Percentiles rank a stretch among this genome's conserved stretches.
Conservation (phyloP, 2,329 filamentous ascomycete genomes). For the Magnaporthiopsis rhizophila region DNA sequence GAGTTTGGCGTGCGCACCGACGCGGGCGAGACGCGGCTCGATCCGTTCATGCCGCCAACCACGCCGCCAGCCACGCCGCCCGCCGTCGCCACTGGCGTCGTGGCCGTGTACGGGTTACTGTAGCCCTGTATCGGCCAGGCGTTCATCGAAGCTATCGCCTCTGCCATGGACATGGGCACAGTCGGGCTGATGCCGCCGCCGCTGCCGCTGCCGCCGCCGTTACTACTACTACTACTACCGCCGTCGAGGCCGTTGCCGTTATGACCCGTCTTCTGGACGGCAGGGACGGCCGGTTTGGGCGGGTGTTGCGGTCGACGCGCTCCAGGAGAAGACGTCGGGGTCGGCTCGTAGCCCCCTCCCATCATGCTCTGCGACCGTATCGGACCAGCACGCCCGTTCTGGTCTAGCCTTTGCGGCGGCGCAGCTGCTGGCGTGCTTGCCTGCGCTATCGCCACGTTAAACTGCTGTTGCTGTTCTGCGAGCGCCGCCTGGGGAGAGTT, state of each 20-base stretch:
- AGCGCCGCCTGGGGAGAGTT: neutral
- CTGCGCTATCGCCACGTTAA: neutral
- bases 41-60: neutral
- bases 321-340: slow-evolving; percentile 4
- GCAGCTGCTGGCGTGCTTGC: neutral
- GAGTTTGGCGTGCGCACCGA: slow-evolving; percentile 22
- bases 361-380: neutral
- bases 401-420: neutral
- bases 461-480: slow-evolving; percentile 14
- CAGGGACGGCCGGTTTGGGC: neutral
- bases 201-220: neutral
- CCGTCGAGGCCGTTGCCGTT: neutral
- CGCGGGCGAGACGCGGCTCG: neutral
- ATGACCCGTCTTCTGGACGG: neutral
- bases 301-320: neutral
- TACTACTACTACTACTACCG: neutral
- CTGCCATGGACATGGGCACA: neutral
- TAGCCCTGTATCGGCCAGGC: slow-evolving; percentile 10
- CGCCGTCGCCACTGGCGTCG: neutral
- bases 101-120: slow-evolving; percentile 4
- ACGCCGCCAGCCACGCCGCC: too few relatives aligned
- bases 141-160: slow-evolving; percentile 8
- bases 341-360: neutral
- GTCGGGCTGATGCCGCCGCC: neutral
- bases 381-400: neutral